Evolutionary conservation across 2,329 filamentous ascomycete species (phyloP), one percentile per base, ranked within the genome.

Genomic region (Penicillium sp.): DNA sequence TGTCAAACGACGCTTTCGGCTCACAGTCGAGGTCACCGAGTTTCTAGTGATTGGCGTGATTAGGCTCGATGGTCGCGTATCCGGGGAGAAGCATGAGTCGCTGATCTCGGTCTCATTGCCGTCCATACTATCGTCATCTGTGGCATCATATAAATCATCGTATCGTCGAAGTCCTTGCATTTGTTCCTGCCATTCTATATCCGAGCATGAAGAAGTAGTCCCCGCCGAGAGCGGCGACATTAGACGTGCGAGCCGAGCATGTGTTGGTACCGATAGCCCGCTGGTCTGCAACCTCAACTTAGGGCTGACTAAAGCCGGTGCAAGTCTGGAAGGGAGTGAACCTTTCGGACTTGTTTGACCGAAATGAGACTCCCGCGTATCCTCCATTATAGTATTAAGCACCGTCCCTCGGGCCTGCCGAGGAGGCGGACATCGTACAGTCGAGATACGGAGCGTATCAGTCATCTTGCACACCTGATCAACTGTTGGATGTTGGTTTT

Each of bases 81-180:
- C 80, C 67, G 69, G 81, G 65, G 64, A 85, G 70, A 72, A 74
- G 50, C 73, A 76, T 55, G 78, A 58, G 63, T 75, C 70, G 64
- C 75, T 70, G 70, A 74, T 66, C 75, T 83, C 79, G 8, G 83
- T 65, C 19, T 50, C 56, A 47, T 61, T 51, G 35, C 62, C 61
- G 42, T 60, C 59, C 35, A 55, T 47, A 29, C 55, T 80, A 63
- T 96, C 91, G 51, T 91, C 85, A 61, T 95, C 91, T 14, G 90
- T 91, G 39, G 90, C 82, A 72, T 94, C 89, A 72, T 96, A 96
- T 45, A 96, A 77, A 65, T 95, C 90, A 72, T 96, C 90, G 65
- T 93, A 94, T 61, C 91, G 87, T 81, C 63, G 84, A 64, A 93
- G 93, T 60, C 90, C 87, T 81, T 63, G 84, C 83, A 61, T 87